Percentiles rank a stretch among this genome's conserved stretches.
Conservation (phyloP, 495 filamentous ascomycete species). For the Aspergillus cavernicola region DNA sequence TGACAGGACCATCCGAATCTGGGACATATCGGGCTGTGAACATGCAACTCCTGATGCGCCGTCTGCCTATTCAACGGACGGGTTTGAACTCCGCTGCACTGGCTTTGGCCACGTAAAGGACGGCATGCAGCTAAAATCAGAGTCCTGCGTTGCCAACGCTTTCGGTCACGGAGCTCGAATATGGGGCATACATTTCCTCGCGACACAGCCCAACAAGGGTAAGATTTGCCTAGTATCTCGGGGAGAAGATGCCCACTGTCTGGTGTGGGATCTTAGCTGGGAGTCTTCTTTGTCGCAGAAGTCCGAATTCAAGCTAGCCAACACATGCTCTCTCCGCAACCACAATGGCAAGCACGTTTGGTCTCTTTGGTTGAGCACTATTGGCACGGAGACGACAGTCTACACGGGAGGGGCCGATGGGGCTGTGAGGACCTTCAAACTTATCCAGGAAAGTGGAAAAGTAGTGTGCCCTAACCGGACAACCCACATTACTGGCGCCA, state of each 20-base stretch:
- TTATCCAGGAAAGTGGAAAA: slow-evolving; percentile 12
- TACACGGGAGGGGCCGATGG: slow-evolving; percentile 91
- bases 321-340: slow-evolving; percentile 49
- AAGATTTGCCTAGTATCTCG: slow-evolving; percentile 59
- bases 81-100: slow-evolving; percentile 40
- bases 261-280: slow-evolving; percentile 61
- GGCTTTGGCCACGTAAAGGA: slow-evolving; percentile 32
- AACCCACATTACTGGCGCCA: slow-evolving; percentile 2
- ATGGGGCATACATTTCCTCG: slow-evolving; percentile 74
- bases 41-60: slow-evolving; percentile 26
- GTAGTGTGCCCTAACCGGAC: slow-evolving; percentile 14
- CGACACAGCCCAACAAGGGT: slow-evolving; percentile 17
- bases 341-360: slow-evolving; percentile 93
- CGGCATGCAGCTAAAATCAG: slow-evolving; percentile 22
- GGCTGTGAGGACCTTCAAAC: slow-evolving; percentile 37
- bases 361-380: slow-evolving; percentile 55
- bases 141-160: slow-evolving; percentile 53
- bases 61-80: slow-evolving; percentile 42
- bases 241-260: slow-evolving; percentile 73
- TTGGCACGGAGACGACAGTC: slow-evolving; percentile 36
- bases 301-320: slow-evolving; percentile 39
- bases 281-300: slow-evolving; percentile 16
- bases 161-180: slow-evolving; percentile 90
- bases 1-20: slow-evolving; percentile 84
- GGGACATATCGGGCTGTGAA: slow-evolving; percentile 67